Base-by-base conservation (phyloP, 2,329 filamentous ascomycete species). In the Aspergillus melleus region DNA sequence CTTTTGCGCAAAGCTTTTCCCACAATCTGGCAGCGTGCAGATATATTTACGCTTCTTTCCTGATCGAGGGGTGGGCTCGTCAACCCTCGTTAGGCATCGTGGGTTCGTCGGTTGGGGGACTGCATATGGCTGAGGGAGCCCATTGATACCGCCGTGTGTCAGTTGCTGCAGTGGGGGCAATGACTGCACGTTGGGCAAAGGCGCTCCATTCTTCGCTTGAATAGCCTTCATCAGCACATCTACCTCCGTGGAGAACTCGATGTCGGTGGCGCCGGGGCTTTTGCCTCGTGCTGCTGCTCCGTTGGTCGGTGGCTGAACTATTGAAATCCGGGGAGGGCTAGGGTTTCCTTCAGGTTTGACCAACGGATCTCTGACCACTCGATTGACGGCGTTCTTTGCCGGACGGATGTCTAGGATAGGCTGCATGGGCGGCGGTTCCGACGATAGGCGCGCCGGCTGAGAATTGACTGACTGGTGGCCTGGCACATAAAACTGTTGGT, bases 161-260 rank as follows among this genome's bases (percentile, higher is more conserved):
- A 75, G 61, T 32, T 76, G 71, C 54, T 77, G 77, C 6, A 75
- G 68, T 14, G 72, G 68, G 42, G 76, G 72, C 20, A 74, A 63
- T 55, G 74, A 72, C 32, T 72, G 72, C 57, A 76, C 65, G 44
- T 61, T 59, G 39, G 68, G 65, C 19, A 70, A 61, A 52, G 63
- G 66, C 32, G 65, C 57, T 42, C 51, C 57, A 39, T 82, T 76
- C 69, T 89, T 90, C 49, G 85, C 80, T 74, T 96, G 92, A 50
- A 97, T 94, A 0, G 89, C 86, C 75, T 89, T 92, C 92, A 97
- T 96, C 47, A 98, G 79, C 47, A 87, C 88, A 72, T 97, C 93
- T 42, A 97, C 88, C 60, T 91, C 86, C 0, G 92, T 96, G n/a
- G 86, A 84, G 72, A 93, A 94, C 61, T 85, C 83, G 44, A 86